Percentiles rank a stretch among this genome's conserved stretches.
Conservation (phyloP, 2,329 filamentous ascomycete species). For the Alternaria hordeiaustralica region DNA sequence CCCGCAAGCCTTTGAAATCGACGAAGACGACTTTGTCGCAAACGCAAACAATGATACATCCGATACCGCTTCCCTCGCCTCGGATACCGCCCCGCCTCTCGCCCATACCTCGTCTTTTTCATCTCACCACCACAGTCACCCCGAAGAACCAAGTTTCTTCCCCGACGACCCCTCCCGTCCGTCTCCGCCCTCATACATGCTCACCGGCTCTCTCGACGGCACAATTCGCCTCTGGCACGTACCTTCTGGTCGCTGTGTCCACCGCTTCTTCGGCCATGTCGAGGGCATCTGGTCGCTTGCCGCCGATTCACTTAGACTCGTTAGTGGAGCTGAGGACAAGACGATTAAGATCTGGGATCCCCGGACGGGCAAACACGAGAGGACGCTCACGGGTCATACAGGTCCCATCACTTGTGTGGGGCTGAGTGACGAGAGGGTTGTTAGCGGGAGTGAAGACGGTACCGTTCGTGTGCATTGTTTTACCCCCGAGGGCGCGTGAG, state of each 20-base stretch:
- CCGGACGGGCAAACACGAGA: conserved; percentile 85
- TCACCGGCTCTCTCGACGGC: conserved; percentile 88
- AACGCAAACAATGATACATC: conserved; percentile 62
- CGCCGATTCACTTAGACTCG: conserved; percentile 84
- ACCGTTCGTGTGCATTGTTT: conserved; percentile 73
- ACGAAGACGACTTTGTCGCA: conserved; percentile 67
- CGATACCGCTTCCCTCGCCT: conserved; percentile 45
- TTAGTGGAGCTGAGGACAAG: conserved; percentile 88
- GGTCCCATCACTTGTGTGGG: conserved; percentile 94
- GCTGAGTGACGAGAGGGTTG: conserved; percentile 86
- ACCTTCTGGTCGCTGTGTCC: conserved; percentile 77
- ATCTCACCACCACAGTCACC: neutral
- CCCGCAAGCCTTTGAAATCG: conserved; percentile 86
- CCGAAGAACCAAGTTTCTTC: conserved; percentile 58
- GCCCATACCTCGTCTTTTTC: conserved; percentile 15
- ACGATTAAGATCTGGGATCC: conserved; percentile 98
- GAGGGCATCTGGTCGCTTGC: conserved; percentile 95
- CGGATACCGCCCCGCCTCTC: conserved; percentile 24
- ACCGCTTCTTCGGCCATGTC: conserved; percentile 94
- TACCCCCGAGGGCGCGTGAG: conserved; percentile 1
- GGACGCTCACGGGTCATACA: conserved; percentile 88
- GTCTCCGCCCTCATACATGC: conserved; percentile 85
- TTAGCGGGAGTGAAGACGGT: conserved; percentile 91
- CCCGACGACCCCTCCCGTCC: conserved; percentile 67
- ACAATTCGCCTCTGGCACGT: conserved; percentile 95